Evolutionary conservation across 371 early-diverging fungal genomes (phyloP), one percentile per base, ranked within the genome.

Genomic region (Mortierella sp.): DNA sequence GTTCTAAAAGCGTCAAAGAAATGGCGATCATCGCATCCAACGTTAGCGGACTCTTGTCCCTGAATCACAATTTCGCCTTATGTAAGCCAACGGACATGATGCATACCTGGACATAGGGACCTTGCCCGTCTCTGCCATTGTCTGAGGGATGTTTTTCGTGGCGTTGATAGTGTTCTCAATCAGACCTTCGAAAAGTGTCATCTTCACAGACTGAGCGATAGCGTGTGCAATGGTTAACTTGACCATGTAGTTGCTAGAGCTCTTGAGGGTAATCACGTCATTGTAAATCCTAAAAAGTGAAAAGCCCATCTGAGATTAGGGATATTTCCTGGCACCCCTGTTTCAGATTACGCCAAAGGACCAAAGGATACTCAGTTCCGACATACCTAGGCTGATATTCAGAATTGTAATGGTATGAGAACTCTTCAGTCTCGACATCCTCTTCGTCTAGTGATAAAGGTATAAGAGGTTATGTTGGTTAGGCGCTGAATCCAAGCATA

Each of bases 361-460:
- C n/a, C 14, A 12, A 54, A 10, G 18, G n/a, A 28, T 62, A 32
- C 24, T 45, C 16, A 37, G 18, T 84, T 83, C 35, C n/a, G 51
- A 16, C 45, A 64, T 88, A 75, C 90, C 91, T 77, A 90, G 94
- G 84, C 87, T 94, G 66, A 92, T 91, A 59, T 87, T 87, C 54
- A 78, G 87, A 73, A 78, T 94, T 95, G 86, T 97, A 97, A 69
- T 94, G 93, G 83, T 95, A 97, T 76, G 94, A 91, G 83, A 98
- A 95, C 78, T 96, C 96, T 69, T 98, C 98, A 32, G 91, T 91
- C 78, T 97, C 95, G 55, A 96, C 90, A 73, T 95, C 95, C 61
- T 90, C 92, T 9, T 88, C 79, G 43, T 90, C 94, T 86, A 77
- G 22, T 59, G 30, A 85, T 72, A 60, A n/a, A 14, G 61, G 61